A percentile compares a stretch with the other conserved stretches of the same genome.
phyloP scores from a whole-genome alignment of 2,329 filamentous ascomycete species.

The Aphanocladium album region DNA sequence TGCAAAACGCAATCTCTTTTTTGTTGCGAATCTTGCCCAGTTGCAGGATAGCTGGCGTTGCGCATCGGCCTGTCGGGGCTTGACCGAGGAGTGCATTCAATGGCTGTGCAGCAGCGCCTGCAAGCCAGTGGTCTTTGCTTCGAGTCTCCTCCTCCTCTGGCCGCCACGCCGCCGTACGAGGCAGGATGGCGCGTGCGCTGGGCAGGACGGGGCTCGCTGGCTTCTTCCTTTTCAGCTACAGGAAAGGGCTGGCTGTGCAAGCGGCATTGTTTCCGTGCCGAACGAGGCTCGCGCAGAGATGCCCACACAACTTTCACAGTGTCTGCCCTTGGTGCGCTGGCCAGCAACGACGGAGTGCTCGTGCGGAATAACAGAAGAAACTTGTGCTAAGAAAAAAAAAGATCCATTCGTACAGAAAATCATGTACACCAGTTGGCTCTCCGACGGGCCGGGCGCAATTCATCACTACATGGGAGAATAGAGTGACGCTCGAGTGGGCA shows the following conservation, averaged over 20 bases:
- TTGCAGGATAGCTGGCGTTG: background rate
- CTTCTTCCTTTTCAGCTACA: background rate
- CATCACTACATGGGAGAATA: background rate
- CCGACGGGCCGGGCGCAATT: background rate
- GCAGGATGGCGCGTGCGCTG: background rate
- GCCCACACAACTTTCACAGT: too few relatives aligned
- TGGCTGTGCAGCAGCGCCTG: background rate
- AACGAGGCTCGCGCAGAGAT: background rate
- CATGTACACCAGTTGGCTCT: background rate
- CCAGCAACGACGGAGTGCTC: too few relatives aligned
- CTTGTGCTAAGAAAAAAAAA: too few relatives aligned
- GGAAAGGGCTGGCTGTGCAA: background rate
- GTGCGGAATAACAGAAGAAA: too few relatives aligned
- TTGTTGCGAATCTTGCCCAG: background rate
- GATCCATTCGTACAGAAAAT: background rate
- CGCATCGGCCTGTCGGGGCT: slow-evolving; percentile 5
- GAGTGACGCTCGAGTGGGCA: background rate
- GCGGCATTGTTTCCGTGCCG: background rate
- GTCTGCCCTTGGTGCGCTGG: too few relatives aligned
- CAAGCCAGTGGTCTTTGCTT: background rate
- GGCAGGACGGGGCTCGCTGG: background rate
- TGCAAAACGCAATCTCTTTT: background rate
- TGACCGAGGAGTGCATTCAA: background rate
- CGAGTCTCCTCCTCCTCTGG: background rate
- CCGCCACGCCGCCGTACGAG: background rate